Percentiles rank a stretch among this genome's conserved stretches.
phyloP scores from a whole-genome alignment of 2,329 filamentous ascomycete genomes.

The Cladosporium sphaerospermum region DNA sequence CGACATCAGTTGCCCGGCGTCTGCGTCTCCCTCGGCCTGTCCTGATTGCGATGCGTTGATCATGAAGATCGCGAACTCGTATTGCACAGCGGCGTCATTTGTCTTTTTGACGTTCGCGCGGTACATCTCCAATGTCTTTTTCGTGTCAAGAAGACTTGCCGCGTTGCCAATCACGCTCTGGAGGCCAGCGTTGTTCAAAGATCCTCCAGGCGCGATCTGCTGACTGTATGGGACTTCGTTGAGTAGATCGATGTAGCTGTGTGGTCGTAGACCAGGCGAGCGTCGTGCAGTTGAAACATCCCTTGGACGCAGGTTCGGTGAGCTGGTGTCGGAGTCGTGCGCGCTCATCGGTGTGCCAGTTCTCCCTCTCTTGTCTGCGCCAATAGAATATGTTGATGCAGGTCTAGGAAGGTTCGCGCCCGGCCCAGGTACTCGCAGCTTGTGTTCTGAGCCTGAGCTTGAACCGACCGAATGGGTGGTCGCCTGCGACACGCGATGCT shows the following conservation, averaged over 20 bases:
- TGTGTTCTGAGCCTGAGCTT: conserved; percentile 22
- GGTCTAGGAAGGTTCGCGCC: conserved; percentile 48
- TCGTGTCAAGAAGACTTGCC: conserved; percentile 81
- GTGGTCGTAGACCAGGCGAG: conserved; percentile 53
- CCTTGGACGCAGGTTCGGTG: conserved; percentile 39
- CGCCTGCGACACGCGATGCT: conserved; percentile 27
- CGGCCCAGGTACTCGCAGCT: conserved; percentile 41
- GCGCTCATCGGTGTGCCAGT: conserved; percentile 44
- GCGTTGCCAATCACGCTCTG: conserved; percentile 77
- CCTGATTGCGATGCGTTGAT: conserved; percentile 82
- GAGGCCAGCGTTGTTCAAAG: conserved; percentile 74
- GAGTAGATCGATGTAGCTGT: conserved; percentile 57
- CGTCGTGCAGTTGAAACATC: conserved; percentile 47
- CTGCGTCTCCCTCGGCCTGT: conserved; percentile 33
- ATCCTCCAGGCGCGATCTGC: conserved; percentile 57
- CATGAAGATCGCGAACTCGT: conserved; percentile 93
- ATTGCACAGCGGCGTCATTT: conserved; percentile 81
- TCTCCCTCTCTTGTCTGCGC: conserved; percentile 65
- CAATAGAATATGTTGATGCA: conserved; percentile 67
- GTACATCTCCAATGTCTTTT: conserved; percentile 97
- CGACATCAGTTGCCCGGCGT: conserved; percentile 60
- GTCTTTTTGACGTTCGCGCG: conserved; percentile 96
- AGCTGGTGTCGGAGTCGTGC: conserved; percentile 30
- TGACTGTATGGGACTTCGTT: conserved; percentile 70
- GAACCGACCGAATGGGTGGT: conserved; percentile 27